A percentile compares a stretch with the other conserved stretches of the same genome.
phyloP scores from a whole-genome alignment of 2,329 filamentous ascomycete genomes.

The Paraphoma sp. region DNA sequence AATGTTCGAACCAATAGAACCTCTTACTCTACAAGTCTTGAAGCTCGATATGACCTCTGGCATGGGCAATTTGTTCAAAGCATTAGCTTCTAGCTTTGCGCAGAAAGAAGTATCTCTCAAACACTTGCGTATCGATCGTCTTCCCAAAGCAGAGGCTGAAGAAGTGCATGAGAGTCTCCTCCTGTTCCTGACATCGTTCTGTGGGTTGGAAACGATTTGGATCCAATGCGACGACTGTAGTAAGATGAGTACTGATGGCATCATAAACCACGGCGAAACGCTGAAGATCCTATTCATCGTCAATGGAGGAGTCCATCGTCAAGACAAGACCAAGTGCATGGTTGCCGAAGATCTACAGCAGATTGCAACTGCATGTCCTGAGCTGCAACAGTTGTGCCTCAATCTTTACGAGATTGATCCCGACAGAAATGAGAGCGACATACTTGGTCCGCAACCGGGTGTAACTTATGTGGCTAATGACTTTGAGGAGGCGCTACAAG shows the following conservation, averaged over 20 bases:
- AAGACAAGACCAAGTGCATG: not conserved
- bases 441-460: not conserved
- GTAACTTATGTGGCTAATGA: not conserved
- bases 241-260: conserved; percentile 1
- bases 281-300: conserved; percentile 1
- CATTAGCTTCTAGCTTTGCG: not conserved
- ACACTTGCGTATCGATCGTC: not conserved
- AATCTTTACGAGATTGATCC: conserved; percentile 3
- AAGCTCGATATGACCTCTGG: not conserved
- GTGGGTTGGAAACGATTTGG: not conserved
- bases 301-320: not conserved
- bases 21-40: not conserved
- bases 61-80: not conserved
- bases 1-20: conserved; percentile 1
- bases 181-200: not conserved
- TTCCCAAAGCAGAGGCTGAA: not conserved
- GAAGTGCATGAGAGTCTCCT: not conserved
- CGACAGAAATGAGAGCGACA: not conserved
- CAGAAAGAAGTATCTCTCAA: not conserved
- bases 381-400: conserved; percentile 1
- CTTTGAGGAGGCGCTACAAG: conserved; percentile 1
- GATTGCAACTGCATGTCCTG: not conserved
- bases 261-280: conserved; percentile 3
- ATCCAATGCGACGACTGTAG: not conserved
- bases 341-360: not conserved